Evolutionary conservation across 2,329 filamentous ascomycete species (phyloP).

Genomic region (Alternaria longipes): DNA sequence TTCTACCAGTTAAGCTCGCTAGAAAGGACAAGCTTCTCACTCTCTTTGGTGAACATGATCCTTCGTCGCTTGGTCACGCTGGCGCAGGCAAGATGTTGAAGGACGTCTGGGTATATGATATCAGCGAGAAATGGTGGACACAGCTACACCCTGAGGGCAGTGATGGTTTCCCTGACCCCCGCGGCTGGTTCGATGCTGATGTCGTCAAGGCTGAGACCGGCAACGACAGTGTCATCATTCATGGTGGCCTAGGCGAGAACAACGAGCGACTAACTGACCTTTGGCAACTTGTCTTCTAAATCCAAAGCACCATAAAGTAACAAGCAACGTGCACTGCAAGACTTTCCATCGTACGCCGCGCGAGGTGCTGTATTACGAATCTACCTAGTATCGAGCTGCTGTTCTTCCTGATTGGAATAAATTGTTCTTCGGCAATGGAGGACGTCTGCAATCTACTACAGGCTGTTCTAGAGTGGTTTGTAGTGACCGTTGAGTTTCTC

Average conservation of each 20-base stretch:
- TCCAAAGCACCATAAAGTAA: not conserved
- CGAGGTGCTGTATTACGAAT: no score
- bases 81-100: slow-evolving; percentile 66
- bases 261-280: slow-evolving; percentile 63
- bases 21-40: slow-evolving; percentile 57
- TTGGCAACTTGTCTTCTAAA: slow-evolving; percentile 55
- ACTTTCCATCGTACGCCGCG: not conserved
- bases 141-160: slow-evolving; percentile 32
- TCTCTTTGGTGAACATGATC: slow-evolving; percentile 64
- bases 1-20: slow-evolving; percentile 55
- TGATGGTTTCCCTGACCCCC: slow-evolving; percentile 49
- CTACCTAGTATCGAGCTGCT: not conserved
- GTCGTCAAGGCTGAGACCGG: slow-evolving; percentile 43
- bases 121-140: slow-evolving; percentile 49
- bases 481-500: no score
- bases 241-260: slow-evolving; percentile 62
- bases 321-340: no score
- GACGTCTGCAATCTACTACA: no score
- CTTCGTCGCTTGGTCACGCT: slow-evolving; percentile 62
- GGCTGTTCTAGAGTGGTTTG: no score
- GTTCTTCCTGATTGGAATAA: not conserved
- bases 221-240: slow-evolving; percentile 55
- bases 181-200: slow-evolving; percentile 66
- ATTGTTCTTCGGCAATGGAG: not conserved
- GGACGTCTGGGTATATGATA: slow-evolving; percentile 61